A percentile compares a stretch with the other conserved stretches of the same genome.
Conservation (phyloP, 805 yeast species). For the Candida mattraensis region DNA sequence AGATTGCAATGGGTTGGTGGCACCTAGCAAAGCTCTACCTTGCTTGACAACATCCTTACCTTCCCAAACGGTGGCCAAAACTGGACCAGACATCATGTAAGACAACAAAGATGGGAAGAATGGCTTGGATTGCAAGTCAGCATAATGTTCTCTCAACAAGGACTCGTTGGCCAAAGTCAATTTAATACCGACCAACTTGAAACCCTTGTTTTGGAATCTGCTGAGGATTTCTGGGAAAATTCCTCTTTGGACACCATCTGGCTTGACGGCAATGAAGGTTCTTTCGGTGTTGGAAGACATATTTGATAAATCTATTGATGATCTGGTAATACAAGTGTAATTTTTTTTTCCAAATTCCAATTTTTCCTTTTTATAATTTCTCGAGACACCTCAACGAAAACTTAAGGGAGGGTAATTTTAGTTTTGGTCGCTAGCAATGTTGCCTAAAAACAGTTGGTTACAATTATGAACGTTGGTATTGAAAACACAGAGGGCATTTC, state of each 20-base stretch:
- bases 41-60: constrained; percentile 99
- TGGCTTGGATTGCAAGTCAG: constrained; percentile 92
- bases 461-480: too few species aligned
- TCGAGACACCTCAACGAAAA: too few species aligned
- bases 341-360: not conserved
- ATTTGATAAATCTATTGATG: constrained; percentile 12
- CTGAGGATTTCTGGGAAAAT: constrained; percentile 83
- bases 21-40: constrained; percentile 97
- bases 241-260: constrained; percentile 99
- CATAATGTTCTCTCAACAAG: constrained; percentile 90
- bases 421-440: too few species aligned
- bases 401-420: too few species aligned
- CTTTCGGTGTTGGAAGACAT: constrained; percentile 68
- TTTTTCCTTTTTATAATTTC: constrained; percentile 1
- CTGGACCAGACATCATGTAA: constrained; percentile 98
- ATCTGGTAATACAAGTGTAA: constrained; percentile 5
- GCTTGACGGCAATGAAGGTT: constrained; percentile 92
- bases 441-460: too few species aligned
- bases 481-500: too few species aligned
- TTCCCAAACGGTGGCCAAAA: constrained; percentile 99
- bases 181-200: constrained; percentile 95
- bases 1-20: constrained; percentile 96
- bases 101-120: constrained; percentile 96
- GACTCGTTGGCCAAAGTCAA: constrained; percentile 83
- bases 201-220: constrained; percentile 97